Conservation (phyloP, 345 rosid genomes). For the Arabis hirsuta region DNA sequence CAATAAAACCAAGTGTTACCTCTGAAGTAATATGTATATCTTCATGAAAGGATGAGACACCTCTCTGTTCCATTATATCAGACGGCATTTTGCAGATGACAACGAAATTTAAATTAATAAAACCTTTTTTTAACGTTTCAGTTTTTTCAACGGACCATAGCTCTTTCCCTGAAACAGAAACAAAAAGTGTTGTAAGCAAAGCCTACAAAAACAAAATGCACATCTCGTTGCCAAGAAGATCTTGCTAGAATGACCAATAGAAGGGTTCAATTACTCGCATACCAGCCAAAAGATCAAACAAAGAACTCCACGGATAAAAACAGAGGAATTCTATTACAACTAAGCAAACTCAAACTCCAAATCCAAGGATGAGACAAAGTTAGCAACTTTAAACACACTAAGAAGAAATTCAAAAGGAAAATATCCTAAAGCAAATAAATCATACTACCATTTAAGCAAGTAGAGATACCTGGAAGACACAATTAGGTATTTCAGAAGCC, state of each 20-base stretch:
- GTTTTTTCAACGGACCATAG: conserved; percentile 34
- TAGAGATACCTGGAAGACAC: conserved; percentile 15
- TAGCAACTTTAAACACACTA: conserved; percentile 23
- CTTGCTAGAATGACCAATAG: not conserved
- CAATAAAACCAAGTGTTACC: conserved; percentile 44
- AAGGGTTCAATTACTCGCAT: conserved; percentile 1
- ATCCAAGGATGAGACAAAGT: conserved; percentile 26
- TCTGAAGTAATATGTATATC: conserved; percentile 52
- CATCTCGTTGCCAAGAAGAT: conserved; percentile 19
- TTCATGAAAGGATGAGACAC: conserved; percentile 50
- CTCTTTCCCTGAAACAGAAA: conserved; percentile 41
- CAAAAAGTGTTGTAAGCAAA: conserved; percentile 1
- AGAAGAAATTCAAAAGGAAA: conserved; percentile 4
- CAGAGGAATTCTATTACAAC: conserved; percentile 17
- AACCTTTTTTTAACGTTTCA: conserved; percentile 29
- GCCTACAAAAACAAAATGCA: conserved; percentile 20
- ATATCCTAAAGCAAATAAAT: not conserved
- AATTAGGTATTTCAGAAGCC: conserved; percentile 27
- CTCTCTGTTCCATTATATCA: conserved; percentile 65
- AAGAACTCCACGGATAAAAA: conserved; percentile 10
- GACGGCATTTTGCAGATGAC: conserved; percentile 57
- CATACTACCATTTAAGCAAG: conserved; percentile 3
- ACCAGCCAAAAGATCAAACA: not conserved
- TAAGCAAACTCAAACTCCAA: conserved; percentile 8
- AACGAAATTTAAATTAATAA: conserved; percentile 34